These are phyloP conservation scores for Luzula sylvatica DNA, from an alignment of 176 grass and related monocot genomes.

Conservation along the genomic window DNA sequence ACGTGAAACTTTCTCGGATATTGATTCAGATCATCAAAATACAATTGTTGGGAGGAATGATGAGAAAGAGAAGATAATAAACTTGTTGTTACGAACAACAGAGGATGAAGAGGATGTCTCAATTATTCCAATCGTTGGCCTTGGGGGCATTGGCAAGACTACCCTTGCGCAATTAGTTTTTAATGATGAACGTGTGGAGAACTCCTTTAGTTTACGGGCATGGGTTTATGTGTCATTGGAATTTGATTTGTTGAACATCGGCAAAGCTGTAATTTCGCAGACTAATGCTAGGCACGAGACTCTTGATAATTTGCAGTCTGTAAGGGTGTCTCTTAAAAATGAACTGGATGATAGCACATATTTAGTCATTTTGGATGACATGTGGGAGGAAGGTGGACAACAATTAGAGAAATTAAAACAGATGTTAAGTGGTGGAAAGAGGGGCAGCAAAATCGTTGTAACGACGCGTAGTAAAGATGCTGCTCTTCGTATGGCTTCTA, in stretches of 20 bases:
- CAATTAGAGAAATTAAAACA: not conserved
- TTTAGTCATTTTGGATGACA: slow-evolving; percentile 26
- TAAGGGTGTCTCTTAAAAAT: not conserved
- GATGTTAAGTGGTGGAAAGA: not conserved
- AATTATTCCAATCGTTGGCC: slow-evolving; percentile 15
- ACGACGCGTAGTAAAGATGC: slow-evolving; percentile 14
- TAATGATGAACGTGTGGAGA: slow-evolving; percentile 16
- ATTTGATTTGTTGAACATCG: slow-evolving; percentile 23
- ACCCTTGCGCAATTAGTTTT: slow-evolving; percentile 29
- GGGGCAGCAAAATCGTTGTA: not conserved
- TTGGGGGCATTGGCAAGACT: slow-evolving; percentile 26
- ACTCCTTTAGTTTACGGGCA: slow-evolving; percentile 7
- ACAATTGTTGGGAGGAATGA: slow-evolving; percentile 13
- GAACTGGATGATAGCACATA: slow-evolving; percentile 7
- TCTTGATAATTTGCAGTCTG: slow-evolving; percentile 7
- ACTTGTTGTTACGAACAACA: not conserved
- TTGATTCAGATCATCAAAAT: slow-evolving; percentile 3
- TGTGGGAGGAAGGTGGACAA: slow-evolving; percentile 20
- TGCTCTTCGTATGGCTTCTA: not conserved
- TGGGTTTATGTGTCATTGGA: slow-evolving; percentile 27
- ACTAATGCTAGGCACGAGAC: not conserved
- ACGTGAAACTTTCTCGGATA: slow-evolving; percentile 2
- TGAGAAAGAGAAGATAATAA: slow-evolving; percentile 17
- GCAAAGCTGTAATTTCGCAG: slow-evolving; percentile 14
- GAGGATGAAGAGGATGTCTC: slow-evolving; percentile 8